Base-by-base conservation (phyloP, 345 rosid species). In the Moricandia moricandioides region DNA sequence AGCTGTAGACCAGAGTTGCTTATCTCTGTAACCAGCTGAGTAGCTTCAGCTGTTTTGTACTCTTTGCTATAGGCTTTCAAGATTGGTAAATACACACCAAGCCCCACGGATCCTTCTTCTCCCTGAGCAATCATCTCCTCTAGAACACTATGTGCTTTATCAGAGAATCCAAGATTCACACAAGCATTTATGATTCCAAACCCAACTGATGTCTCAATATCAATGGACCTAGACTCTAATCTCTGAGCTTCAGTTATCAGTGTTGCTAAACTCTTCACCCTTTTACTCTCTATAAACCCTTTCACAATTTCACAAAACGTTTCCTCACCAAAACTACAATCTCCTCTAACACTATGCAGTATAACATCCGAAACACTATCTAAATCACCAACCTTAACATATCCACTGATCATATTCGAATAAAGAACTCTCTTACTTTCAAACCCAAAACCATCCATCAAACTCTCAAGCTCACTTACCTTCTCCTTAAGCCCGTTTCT, bases 21-120 rank as follows among this genome's bases (percentile, higher is more conserved):
- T 12, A 92, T 86, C 76, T 90, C 93, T 84, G 84, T 81, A 18
- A 94, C 97, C 69, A 94, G 79, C 73, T 88, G 97, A 68, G 97
- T 94, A 67, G 97, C 97, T 86, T 90, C 96, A 67, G 97, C 90
- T 54, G 96, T 90, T 81, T 85, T 79, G 75, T 80, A 83, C 84
- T 91, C 96, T 76, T 90, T 88, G 81, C 91, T 82, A 64, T 90
- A 95, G 26, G 97, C 92, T 78, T 85, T 88, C 62, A 95, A 84
- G 70, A 90, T 92, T 24, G 97, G 99, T 26, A 92, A 61, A 65
- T 92, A 89, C 30, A 87, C 96, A 21, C 99, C 93, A 64, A 90
- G 88, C 55, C 96, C 93, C 61, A 81, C 84, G 2, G 86, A 79
- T 65, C 86, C 88, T n/a, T 59, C 74, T 59, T 59, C 73, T 56